Conservation (phyloP, 1,284 basidiomycete species). For the Phenoliferia sp. region DNA sequence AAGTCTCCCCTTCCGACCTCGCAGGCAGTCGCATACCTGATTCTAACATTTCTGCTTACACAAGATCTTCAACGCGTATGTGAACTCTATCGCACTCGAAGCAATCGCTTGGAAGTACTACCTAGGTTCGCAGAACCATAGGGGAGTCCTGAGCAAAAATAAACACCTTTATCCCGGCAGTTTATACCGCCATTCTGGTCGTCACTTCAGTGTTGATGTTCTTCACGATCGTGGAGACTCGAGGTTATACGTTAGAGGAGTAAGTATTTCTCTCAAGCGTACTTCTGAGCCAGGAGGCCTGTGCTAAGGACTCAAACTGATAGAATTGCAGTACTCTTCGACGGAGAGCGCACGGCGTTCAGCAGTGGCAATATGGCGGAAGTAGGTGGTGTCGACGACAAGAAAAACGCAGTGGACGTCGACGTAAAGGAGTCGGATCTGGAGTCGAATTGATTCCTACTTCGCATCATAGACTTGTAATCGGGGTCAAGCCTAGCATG, state of each 20-base stretch:
- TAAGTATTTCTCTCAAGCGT: not conserved
- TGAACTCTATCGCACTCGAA: constrained; percentile 35
- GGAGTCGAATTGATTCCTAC: too few relatives aligned
- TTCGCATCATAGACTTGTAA: too few relatives aligned
- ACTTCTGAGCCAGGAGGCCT: not conserved
- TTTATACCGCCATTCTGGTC: constrained; percentile 24
- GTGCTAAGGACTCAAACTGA: not conserved
- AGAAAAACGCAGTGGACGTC: too few relatives aligned
- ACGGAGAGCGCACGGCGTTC: not conserved
- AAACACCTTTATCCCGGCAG: not conserved
- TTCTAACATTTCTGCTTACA: not conserved
- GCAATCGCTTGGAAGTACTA: constrained; percentile 43
- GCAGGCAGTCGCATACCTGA: not conserved
- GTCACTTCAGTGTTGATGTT: constrained; percentile 43
- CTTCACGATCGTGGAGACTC: constrained; percentile 55
- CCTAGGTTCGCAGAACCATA: constrained; percentile 35
- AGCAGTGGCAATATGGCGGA: too few relatives aligned
- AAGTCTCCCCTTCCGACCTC: not conserved
- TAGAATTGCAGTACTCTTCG: not conserved
- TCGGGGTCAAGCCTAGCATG: too few relatives aligned
- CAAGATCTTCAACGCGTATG: constrained; percentile 23
- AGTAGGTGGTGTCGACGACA: too few relatives aligned
- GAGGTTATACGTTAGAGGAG: constrained; percentile 65
- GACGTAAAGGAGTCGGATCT: too few relatives aligned
- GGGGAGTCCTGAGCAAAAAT: not conserved